Base-by-base conservation (phyloP, 805 yeast genomes). In the Wickerhamomyces bovis region DNA sequence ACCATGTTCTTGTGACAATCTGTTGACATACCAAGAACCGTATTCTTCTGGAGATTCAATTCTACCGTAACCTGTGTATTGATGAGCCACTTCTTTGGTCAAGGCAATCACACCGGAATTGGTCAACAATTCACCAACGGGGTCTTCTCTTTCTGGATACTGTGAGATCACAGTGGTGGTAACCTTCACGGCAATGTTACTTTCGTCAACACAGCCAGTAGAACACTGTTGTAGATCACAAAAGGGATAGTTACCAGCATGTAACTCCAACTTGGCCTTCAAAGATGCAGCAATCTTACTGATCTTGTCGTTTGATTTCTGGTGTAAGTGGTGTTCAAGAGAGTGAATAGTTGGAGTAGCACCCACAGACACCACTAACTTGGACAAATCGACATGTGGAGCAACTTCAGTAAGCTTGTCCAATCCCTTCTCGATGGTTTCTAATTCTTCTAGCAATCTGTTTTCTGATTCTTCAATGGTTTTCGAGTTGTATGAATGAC, bases 321-420 rank as follows among this genome's bases (percentile, higher is more conserved):
- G 39, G 38, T 44, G 46, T 11, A 57, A 44, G 43, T 57, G 59
- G 28, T 56, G 59, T 49, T 66, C 66, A 22, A 81, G 68, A 0
- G 86, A 76, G 57, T 83, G 87, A 6, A 85, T 79, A 0, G 92
- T 85, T 40, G 94, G 94, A 0, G 95, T 84, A 1, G 94, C 89
- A 20, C 95, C 95, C 21, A 85, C 85, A 0, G 92, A 83, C 2
- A 85, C 65, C 7, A 69, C 70, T 25, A 84, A 64, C 18, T 66
- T 53, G 1, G 61, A 42, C 3, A 74, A 68, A 44, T 72, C 72
- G 6, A 73, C 46, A 1, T 57, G 51, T 2, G 65, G 59, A 6
- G 76, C 74, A 8, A 33, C 57, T 49, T 47, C 63, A 51, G 36
- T 76, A 55, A 54, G 49, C 10, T 51, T 47, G 13, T 53, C 55